phyloP scores from a whole-genome alignment of 768 basidiomycete species.

The Mycena capillaripes region DNA sequence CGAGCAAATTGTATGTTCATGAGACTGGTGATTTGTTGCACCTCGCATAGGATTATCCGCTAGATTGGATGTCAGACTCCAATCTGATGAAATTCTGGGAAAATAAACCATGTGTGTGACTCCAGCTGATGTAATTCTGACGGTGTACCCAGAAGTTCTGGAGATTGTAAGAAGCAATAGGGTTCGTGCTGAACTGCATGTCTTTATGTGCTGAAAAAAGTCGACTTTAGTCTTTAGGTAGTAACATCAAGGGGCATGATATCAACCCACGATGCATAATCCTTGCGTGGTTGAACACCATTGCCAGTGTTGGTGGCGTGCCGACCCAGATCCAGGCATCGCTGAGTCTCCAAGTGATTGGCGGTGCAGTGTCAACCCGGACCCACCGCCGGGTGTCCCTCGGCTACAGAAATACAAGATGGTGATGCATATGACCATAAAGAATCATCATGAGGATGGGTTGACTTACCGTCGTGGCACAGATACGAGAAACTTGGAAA shows the following conservation, averaged over 20 bases:
- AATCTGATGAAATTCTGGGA: neutral
- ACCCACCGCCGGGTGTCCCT: conserved; percentile 29
- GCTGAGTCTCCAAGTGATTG: conserved; percentile 11
- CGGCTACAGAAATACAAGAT: conserved; percentile 4
- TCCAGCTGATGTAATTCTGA: conserved; percentile 11
- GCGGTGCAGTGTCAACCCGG: neutral
- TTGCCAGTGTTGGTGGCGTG: conserved; percentile 19
- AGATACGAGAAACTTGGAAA: conserved; percentile 17
- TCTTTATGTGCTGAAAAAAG: conserved; percentile 20
- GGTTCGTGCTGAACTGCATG: neutral
- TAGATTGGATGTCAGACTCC: neutral
- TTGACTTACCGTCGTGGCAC: conserved; percentile 6
- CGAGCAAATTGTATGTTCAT: conserved; percentile 3
- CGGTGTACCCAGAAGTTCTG: conserved; percentile 29
- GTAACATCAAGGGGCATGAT: too few species aligned
- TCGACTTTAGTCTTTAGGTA: too few species aligned
- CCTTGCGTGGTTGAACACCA: conserved; percentile 27
- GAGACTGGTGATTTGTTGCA: neutral
- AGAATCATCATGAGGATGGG: neutral
- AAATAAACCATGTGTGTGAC: neutral
- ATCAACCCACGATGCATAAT: conserved; percentile 24
- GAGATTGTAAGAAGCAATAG: conserved; percentile 14
- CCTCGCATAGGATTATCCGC: neutral
- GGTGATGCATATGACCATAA: neutral
- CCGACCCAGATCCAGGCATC: conserved; percentile 32